These are phyloP conservation scores for Cinchona pubescens DNA, from an alignment of 257 asterid species.

Conservation along the genomic window DNA sequence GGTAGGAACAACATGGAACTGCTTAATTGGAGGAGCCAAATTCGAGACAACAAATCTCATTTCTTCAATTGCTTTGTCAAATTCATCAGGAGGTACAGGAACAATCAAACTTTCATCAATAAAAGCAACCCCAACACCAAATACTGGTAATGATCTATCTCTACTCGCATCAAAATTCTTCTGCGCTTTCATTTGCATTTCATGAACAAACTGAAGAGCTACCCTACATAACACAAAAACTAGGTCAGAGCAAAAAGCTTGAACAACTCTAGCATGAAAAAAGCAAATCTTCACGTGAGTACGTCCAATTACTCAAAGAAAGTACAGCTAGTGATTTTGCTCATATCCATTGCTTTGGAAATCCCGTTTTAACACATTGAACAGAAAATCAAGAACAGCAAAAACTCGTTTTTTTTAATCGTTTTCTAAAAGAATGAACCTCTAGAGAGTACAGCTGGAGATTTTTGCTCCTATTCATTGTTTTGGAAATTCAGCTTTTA, in stretches of 20 bases:
- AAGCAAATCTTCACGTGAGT: background rate
- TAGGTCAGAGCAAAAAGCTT: constrained; percentile 4
- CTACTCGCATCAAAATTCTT: constrained; percentile 81
- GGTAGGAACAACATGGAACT: constrained; percentile 49
- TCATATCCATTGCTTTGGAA: no score
- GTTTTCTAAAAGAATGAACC: no score
- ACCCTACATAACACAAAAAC: constrained; percentile 54
- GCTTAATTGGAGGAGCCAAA: constrained; percentile 67
- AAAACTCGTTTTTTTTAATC: background rate
- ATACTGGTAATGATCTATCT: constrained; percentile 75
- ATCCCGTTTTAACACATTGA: background rate
- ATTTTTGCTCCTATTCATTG: no score
- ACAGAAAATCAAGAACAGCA: background rate
- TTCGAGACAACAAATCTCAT: constrained; percentile 51
- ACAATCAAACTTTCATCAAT: constrained; percentile 54
- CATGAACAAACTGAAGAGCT: constrained; percentile 87
- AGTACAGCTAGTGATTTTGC: no score
- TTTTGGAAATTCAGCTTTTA: no score
- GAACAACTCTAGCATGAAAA: background rate
- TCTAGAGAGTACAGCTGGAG: no score
- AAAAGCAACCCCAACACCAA: constrained; percentile 83
- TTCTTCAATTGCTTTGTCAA: constrained; percentile 44
- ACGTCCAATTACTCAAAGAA: no score
- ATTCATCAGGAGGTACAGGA: constrained; percentile 32
- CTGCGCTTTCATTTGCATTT: constrained; percentile 80